Evolutionary conservation across 768 basidiomycete genomes (phyloP), one percentile per base, ranked within the genome.

Genomic region (Mycena maculata): DNA sequence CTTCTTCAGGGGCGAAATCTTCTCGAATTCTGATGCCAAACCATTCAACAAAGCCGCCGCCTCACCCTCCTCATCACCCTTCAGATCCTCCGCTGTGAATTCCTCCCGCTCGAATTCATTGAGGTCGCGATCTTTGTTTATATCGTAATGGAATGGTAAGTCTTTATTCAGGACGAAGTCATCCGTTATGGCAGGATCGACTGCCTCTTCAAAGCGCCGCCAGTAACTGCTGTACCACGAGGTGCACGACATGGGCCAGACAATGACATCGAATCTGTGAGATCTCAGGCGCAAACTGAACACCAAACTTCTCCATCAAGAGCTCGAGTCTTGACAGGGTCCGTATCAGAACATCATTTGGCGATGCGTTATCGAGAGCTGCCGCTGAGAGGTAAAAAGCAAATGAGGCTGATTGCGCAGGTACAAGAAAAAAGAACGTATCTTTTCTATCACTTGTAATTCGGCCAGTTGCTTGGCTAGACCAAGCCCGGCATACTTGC

Each of bases 241-340:
- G 76, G 56, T 81, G 80, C 47, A 79, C 71, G 20, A 79, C 75
- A 60, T 80, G 80, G 2, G 70, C 71, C 1, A 79, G 63, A 60
- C 80, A 81, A n/a, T n/a, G n/a, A n/a, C n/a, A n/a, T 2, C 72
- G 76, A 41, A 80, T 78, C n/a, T 80, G 80, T n/a, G 48, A 60
- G 64, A 59, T 65, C 4, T 28, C 64, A 1, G 76, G 73, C 12
- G 60, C 61, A 38, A 70, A 68, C 31, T 71, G 69, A 23, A 79
- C 70, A 1, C 72, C 75, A 62, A 77, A 80, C 22, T 67, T 65
- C 4, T 69, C 53, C 15, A 75, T 44, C 18, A 78, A 60, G 23
- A 63, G 36, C 6, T n/a, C n/a, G n/a, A n/a, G n/a, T n/a, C 63
- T 67, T 27, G 72, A 63, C 7, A 69, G 60, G 1, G 76, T 74